Base-by-base conservation (phyloP, 2,329 filamentous ascomycete genomes). In the Polytolypa hystricis region DNA sequence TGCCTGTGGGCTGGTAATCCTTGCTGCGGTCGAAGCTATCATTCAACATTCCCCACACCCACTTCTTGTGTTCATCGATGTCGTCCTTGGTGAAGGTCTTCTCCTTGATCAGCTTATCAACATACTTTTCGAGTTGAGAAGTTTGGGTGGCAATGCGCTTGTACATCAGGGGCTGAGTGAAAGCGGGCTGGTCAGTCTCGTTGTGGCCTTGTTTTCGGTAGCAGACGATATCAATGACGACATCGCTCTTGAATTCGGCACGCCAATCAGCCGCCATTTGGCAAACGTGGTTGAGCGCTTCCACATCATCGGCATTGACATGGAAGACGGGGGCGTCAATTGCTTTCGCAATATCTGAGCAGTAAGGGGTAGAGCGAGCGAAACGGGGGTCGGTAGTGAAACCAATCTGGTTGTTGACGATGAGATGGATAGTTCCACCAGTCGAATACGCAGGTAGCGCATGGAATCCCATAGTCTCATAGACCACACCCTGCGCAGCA, bases 81-180 rank as follows among this genome's bases (percentile, higher is more conserved):
- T 98, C 91, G 53, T 91, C 87, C 68, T 94, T 89, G 49, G 84
- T 94, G 67, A 98, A 98, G 37, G 84, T 93, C 51, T 87, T 46
- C 26, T 95, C 87, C 44, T 85, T 72, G 29, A 95, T 71, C 37
- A 98, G 79, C 71, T 94, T 84, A 55, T 93, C 76, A 49, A 91
- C 76, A 59, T 98, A 98, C 54, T 84, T 84, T 57, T 93, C 81
- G 41, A 98, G 79, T 58, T 91, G 84, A 30, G 81, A 77, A 46
- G 81, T 74, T 61, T 96, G 85, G 42, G 80, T 73, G 49, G 79
- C 75, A 57, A 98, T 96, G 55, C 83, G 84, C 79, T 96, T 95
- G 77, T 98, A 98, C 91, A 98, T 98, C 50, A 95, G 69, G 27
- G 91, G 91, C 62, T 98, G 91, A n/a, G 91, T 98, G 72, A 98